phyloP scores from a whole-genome alignment of 306 rosid species.

The Pueraria montana region DNA sequence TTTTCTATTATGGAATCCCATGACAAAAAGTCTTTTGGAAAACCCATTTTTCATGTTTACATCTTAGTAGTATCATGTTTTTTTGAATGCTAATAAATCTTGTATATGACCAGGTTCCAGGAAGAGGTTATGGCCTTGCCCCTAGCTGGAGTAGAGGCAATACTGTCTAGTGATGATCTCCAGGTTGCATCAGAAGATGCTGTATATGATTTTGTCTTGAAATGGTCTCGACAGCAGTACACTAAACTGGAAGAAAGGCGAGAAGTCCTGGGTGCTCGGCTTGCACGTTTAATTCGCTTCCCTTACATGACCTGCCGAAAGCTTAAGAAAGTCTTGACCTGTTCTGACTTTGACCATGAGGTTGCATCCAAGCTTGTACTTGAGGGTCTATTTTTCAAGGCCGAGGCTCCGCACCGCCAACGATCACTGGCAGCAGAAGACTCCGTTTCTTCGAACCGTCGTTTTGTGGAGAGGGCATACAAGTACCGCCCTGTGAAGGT shows the following conservation, averaged over 20 bases:
- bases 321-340: constrained; percentile 88
- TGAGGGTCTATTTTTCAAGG: constrained; percentile 93
- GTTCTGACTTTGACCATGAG: constrained; percentile 90
- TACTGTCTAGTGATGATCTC: constrained; percentile 88
- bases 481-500: constrained; percentile 98
- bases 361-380: constrained; percentile 87
- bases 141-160: constrained; percentile 91
- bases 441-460: constrained; percentile 66
- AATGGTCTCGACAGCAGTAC: constrained; percentile 82
- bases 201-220: constrained; percentile 90
- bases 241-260: constrained; percentile 84
- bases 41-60: constrained; percentile 19
- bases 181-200: constrained; percentile 99
- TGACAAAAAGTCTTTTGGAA: background rate
- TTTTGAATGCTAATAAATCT: constrained; percentile 42
- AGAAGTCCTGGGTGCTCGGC: constrained; percentile 76
- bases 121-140: constrained; percentile 94
- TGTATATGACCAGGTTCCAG: constrained; percentile 71
- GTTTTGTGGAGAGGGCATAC: constrained; percentile 91
- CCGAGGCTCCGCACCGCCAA: constrained; percentile 95
- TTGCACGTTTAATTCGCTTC: constrained; percentile 86
- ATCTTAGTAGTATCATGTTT: background rate
- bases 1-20: constrained; percentile 11
- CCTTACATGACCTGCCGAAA: constrained; percentile 94
- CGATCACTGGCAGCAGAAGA: constrained; percentile 84